Evolutionary conservation across 257 asterid species (phyloP), one percentile per base, ranked within the genome.

Genomic region (Salvia rosmarinus): DNA sequence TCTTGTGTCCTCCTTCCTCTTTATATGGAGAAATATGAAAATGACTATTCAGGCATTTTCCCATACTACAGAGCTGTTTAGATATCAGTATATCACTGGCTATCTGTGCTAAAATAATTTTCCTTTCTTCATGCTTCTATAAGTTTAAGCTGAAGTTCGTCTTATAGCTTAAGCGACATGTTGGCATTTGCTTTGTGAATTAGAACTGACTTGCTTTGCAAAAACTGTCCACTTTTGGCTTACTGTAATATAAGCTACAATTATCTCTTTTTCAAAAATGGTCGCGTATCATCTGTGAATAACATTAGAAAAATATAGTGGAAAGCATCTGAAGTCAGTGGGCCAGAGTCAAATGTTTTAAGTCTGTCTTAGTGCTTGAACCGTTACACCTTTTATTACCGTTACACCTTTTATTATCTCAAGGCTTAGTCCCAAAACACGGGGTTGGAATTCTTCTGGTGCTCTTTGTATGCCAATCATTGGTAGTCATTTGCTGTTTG

Each of bases 401-500:
- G n/a, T n/a, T n/a, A n/a, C n/a, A n/a, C n/a, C n/a, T n/a, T n/a
- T n/a, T n/a, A n/a, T 56, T 52, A 42, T 30, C 19, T 1, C 28
- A 55, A 47, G 19, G 62, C 23, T 56, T 17, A 66, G 51, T 56
- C 40, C 19, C 30, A 42, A 34, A 20, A 12, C 37, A 39, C 55
- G 67, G 35, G 35, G 65, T 64, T 42, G 39, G 9, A 5, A 37
- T 62, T 72, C 56, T 10, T 23, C 32, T 32, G 16, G 2, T 20
- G 43, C 66, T 56, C 39, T 46, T 28, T 56, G 4, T 49, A 61
- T 62, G 54, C 64, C 21, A 2, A 23, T 58, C 39, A 67, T 28
- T 59, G 40, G 65, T 60, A 40, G 43, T 68, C 75, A 61, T 61
- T 35, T 69, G 23, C 54, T 35, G 30, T 20, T 75, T 39, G 30